These are phyloP conservation scores for Rasamsonia emersonii DNA, from an alignment of 2,329 filamentous ascomycete genomes.

Conservation along the genomic window DNA sequence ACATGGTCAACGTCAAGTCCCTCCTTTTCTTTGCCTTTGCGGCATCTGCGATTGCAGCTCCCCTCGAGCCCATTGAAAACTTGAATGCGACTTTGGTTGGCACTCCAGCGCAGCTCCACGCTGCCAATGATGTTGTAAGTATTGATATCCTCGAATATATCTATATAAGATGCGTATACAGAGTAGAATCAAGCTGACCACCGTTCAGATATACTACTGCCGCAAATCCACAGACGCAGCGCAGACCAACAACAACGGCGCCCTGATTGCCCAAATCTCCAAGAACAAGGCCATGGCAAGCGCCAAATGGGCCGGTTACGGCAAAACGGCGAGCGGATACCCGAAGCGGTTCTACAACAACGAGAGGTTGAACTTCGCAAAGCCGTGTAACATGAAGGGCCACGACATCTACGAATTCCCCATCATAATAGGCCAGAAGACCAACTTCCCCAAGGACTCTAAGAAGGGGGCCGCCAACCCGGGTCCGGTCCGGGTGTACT, in stretches of 20 bases:
- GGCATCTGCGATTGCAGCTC: constrained; percentile 3
- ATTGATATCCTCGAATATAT: too few species aligned
- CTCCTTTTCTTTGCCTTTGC: constrained; percentile 4
- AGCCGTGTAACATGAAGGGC: constrained; percentile 8
- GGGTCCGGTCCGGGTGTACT: constrained; percentile 7
- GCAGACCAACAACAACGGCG: constrained; percentile 7
- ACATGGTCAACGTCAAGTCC: constrained; percentile 1
- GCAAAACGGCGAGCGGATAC: constrained; percentile 3
- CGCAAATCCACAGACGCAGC: constrained; percentile 4
- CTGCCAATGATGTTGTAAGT: too few species aligned
- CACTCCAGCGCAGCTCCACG: too few species aligned
- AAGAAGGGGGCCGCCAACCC: constrained; percentile 7
- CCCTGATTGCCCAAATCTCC: constrained; percentile 4
- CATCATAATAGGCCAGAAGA: constrained; percentile 2
- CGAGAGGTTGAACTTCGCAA: constrained; percentile 6
- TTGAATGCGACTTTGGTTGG: too few species aligned
- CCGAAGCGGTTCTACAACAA: constrained; percentile 6
- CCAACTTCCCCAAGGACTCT: constrained; percentile 6
- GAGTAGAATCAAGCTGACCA: background rate
- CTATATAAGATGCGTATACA: background rate
- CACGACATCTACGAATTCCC: constrained; percentile 8
- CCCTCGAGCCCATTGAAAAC: background rate
- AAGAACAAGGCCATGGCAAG: constrained; percentile 3
- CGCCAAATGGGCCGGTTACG: constrained; percentile 1
- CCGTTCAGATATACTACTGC: constrained; percentile 5